Base-by-base conservation (phyloP, 768 basidiomycete genomes). In the Phlebiopsis flavidoalba region DNA sequence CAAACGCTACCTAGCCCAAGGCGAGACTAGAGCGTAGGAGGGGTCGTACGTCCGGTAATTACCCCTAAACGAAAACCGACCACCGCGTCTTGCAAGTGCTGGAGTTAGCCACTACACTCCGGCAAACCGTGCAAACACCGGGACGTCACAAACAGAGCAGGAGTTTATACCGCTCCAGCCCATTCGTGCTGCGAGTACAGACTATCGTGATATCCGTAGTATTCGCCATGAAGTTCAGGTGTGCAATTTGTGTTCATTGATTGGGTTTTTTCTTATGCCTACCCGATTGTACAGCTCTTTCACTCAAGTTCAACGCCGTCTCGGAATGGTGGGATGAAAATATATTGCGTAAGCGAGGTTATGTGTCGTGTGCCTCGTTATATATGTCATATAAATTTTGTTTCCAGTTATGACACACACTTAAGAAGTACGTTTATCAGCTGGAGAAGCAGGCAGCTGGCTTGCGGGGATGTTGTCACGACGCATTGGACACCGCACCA, bases 311-410 rank as follows among this genome's bases (percentile, higher is more conserved):
- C 75, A 95, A 95, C 66, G 90, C 92, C 2, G 89, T 94, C 24
- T 79, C 92, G 0, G 93, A 95, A 54, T 95, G 93, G 93, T 91
- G 89, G 87, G 90, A 93, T 63, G 88, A 93, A n/a, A n/a, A 53
- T 95, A 95, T 70, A 91, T 95, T 49, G 83, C 88, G 86, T 93
- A 67, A 31, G 26, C 6, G n/a, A n/a, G n/a, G 6, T 31, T 6
- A 31, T 31, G 26, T 31, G 26, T 31, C 63, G 89, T 82, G 15
- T 10, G 19, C n/a, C 8, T 33, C 40, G 22, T 31, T 14, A 11
- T 57, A 8, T 15, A 12, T 6, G 8, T 22, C 47, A 15, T 53
- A n/a, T 24, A 26, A 48, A 51, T 26, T 48, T 50, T 1, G 51
- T 47, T n/a, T 24, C 22, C 33, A 93, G 91, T n/a, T 95, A 95